A percentile compares a stretch with the other conserved stretches of the same genome.
Evolutionary conservation across 345 rosid species (phyloP).

Genomic region (Microcos paniculata): DNA sequence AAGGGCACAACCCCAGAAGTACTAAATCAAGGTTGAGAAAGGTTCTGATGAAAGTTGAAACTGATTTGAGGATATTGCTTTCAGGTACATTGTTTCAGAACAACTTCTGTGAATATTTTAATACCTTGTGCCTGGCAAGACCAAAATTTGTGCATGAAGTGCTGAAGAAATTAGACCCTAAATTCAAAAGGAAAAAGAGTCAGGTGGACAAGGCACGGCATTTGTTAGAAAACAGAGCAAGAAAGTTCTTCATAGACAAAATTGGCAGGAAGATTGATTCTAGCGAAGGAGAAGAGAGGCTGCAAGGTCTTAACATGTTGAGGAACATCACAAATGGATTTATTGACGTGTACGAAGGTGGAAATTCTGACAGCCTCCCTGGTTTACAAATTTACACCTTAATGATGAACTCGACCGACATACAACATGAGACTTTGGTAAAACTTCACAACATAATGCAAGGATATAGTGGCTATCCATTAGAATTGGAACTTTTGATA

Average conservation of each 20-base stretch:
- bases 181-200: slow-evolving; percentile 45
- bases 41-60: slow-evolving; percentile 83
- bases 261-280: slow-evolving; percentile 85
- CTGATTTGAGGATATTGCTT: slow-evolving; percentile 74
- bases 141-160: slow-evolving; percentile 80
- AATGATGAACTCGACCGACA: slow-evolving; percentile 76
- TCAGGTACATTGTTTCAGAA: slow-evolving; percentile 94
- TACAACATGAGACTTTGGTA: slow-evolving; percentile 56
- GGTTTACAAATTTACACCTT: slow-evolving; percentile 90
- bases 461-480: slow-evolving; percentile 63
- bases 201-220: slow-evolving; percentile 52
- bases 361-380: slow-evolving; percentile 64
- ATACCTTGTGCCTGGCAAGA: slow-evolving; percentile 86
- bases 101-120: slow-evolving; percentile 93
- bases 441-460: slow-evolving; percentile 70
- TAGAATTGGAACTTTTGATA: slow-evolving; percentile 79
- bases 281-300: slow-evolving; percentile 59
- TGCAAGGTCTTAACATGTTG: slow-evolving; percentile 76
- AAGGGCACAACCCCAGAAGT: slow-evolving; percentile 94
- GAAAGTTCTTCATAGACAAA: slow-evolving; percentile 76
- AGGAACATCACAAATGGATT: slow-evolving; percentile 70
- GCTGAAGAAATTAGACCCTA: slow-evolving; percentile 59
- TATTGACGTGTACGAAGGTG: slow-evolving; percentile 84
- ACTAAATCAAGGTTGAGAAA: slow-evolving; percentile 90
- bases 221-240: slow-evolving; percentile 71